Base-by-base conservation (phyloP, 2,329 filamentous ascomycete genomes). In the Dissoconium aciculare region DNA sequence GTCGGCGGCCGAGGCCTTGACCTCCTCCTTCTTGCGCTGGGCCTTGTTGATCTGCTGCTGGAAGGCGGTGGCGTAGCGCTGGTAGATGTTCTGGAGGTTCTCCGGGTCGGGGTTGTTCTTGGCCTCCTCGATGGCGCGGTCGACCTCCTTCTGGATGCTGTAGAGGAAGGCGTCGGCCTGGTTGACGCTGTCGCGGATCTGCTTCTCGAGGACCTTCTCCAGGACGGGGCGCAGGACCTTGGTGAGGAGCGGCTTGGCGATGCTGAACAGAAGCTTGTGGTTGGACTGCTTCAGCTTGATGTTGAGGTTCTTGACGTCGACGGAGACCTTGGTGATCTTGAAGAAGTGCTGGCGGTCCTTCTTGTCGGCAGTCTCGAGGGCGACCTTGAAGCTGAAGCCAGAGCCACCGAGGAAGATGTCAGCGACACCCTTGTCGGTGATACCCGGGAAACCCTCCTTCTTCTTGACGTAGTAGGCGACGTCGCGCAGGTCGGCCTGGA, bases 381-480 rank as follows among this genome's bases (percentile, higher is more conserved):
- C 81, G 51, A 95, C 73, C 58, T 84, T 85, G 69, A 95, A 93
- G 49, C 78, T 79, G 54, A 98, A 77, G 19, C 89, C 89, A 26
- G 78, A 71, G 17, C 85, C 89, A 15, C 79, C 81, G 32, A 98
- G 70, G 50, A 84, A 72, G 47, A 98, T 74, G 52, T 95, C 85
- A 59, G 79, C 75, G 17, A 95, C 67, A 62, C 89, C 89, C 27
- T 72, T 79, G 53, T 98, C 89, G 11, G 73, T 84, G 54, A 95
- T 65, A 10, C 75, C 69, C 3, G 85, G 87, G 66, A 94, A 94
- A 5, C 89, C 87, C 49, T 84, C 64, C 71, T 98, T 95, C 60
- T 78, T 81, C 63, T 89, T 89, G 59, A 98, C 67, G 57, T 95
- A 85, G 67, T 85, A 95, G 56, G 80, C 82, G 39, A 98, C 82